Percentiles rank a stretch among this genome's conserved stretches.
These are phyloP conservation scores for Talaromyces proteolyticus DNA, from an alignment of 495 filamentous ascomycete species.

Conservation along the genomic window DNA sequence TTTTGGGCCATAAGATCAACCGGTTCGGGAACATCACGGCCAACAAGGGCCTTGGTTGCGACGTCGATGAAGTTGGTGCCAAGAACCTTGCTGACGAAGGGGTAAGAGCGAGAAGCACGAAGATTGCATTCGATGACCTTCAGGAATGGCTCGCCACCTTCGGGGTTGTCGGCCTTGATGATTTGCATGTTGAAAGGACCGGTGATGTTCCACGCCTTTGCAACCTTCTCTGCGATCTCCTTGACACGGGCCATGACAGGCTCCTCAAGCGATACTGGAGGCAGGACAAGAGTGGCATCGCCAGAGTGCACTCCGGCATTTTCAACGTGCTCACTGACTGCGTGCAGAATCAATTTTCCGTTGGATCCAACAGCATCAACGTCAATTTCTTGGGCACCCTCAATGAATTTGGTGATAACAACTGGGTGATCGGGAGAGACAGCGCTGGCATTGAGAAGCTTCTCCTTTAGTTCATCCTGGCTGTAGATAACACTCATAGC, in stretches of 20 bases:
- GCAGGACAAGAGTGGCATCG: slow-evolving; percentile 91
- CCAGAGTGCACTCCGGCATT: slow-evolving; percentile 98
- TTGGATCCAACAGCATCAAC: slow-evolving; percentile 90
- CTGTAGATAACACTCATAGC: slow-evolving; percentile 97
- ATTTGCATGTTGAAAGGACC: slow-evolving; percentile 99
- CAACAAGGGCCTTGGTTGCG: slow-evolving; percentile 87
- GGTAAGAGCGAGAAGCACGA: slow-evolving; percentile 95
- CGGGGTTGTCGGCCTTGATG: slow-evolving; percentile 72
- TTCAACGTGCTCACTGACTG: slow-evolving; percentile 94
- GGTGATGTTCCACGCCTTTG: slow-evolving; percentile 93
- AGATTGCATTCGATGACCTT: slow-evolving; percentile 99
- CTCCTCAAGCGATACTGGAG: slow-evolving; percentile 71
- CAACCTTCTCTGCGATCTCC: slow-evolving; percentile 92
- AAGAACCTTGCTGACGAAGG: slow-evolving; percentile 94
- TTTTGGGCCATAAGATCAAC: slow-evolving; percentile 83
- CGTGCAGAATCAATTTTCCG: slow-evolving; percentile 84
- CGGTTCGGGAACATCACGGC: slow-evolving; percentile 78
- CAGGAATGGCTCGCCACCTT: slow-evolving; percentile 64
- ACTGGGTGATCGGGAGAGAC: slow-evolving; percentile 96
- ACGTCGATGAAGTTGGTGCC: slow-evolving; percentile 97
- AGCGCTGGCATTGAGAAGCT: slow-evolving; percentile 80
- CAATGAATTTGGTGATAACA: slow-evolving; percentile 97
- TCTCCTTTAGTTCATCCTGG: slow-evolving; percentile 79
- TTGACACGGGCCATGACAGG: slow-evolving; percentile 77
- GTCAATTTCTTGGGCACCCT: slow-evolving; percentile 95